Percentiles rank a stretch among this genome's conserved stretches.
Evolutionary conservation across 352 stramenopile species (phyloP).

Genomic region (Phytophthora pisi): DNA sequence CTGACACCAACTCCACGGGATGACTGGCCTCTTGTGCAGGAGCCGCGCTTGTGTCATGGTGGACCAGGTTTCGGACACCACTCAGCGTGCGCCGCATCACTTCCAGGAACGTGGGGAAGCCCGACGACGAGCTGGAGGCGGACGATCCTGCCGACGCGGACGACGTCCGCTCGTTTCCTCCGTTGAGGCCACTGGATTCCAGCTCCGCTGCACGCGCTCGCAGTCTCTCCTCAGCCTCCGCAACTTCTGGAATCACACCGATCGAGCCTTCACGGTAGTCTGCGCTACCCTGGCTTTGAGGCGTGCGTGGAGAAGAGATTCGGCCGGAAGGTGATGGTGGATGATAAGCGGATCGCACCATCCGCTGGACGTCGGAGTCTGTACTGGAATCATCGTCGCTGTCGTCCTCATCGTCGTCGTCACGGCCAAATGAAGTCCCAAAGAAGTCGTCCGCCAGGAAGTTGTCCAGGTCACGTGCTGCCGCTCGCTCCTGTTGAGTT

Average conservation of each 20-base stretch:
- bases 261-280: conserved; percentile 13
- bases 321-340: conserved; percentile 29
- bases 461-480: conserved; percentile 45
- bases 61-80: conserved; percentile 47
- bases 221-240: conserved; percentile 52
- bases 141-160: conserved; percentile 40
- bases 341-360: conserved; percentile 18
- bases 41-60: conserved; percentile 23
- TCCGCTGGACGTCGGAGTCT: conserved; percentile 21
- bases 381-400: conserved; percentile 35
- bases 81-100: conserved; percentile 57
- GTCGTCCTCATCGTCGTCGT: conserved; percentile 35
- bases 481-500: conserved; percentile 35
- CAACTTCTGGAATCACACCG: conserved; percentile 70
- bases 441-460: conserved; percentile 78
- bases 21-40: conserved; percentile 12
- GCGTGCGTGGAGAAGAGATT: conserved; percentile 34
- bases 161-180: conserved; percentile 16
- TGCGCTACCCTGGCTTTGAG: conserved; percentile 19
- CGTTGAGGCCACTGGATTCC: conserved; percentile 4
- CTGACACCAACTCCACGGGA: conserved; percentile 15
- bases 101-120: conserved; percentile 54
- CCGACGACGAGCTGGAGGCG: conserved; percentile 33
- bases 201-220: conserved; percentile 28
- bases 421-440: conserved; percentile 52